These are phyloP conservation scores for Scytalidium sp. DNA, from an alignment of 2,329 filamentous ascomycete species.

Conservation along the genomic window DNA sequence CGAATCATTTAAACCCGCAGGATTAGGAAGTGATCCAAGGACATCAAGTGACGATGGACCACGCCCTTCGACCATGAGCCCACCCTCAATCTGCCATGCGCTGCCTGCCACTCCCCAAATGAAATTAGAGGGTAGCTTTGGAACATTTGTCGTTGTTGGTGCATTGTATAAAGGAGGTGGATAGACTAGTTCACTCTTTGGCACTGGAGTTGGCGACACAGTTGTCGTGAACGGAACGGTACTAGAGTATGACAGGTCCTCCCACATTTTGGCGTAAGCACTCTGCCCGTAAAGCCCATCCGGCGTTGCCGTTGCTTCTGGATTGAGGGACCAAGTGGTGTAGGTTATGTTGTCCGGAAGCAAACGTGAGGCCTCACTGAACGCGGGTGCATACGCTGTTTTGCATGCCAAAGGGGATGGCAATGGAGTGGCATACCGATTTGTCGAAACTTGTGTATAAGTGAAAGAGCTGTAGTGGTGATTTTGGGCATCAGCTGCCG, in stretches of 20 bases:
- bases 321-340: slow-evolving; percentile 2
- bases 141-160: slow-evolving; percentile 33
- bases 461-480: neutral
- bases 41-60: slow-evolving; percentile 37
- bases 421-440: slow-evolving; percentile 2
- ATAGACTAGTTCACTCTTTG: slow-evolving; percentile 3
- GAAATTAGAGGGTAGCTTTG: slow-evolving; percentile 44
- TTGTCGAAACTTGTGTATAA: neutral
- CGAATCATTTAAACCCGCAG: slow-evolving; percentile 32
- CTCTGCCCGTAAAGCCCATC: neutral
- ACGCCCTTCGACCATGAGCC: slow-evolving; percentile 38
- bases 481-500: too few species aligned
- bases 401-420: neutral
- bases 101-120: slow-evolving; percentile 44
- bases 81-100: slow-evolving; percentile 43
- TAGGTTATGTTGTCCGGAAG: neutral
- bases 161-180: slow-evolving; percentile 3
- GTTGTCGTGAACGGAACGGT: slow-evolving; percentile 5
- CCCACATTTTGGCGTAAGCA: slow-evolving; percentile 4
- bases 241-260: neutral
- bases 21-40: slow-evolving; percentile 35
- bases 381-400: slow-evolving; percentile 1
- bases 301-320: neutral
- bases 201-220: slow-evolving; percentile 3
- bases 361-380: neutral